Evolutionary conservation across 2,329 filamentous ascomycete species (phyloP), one percentile per base, ranked within the genome.

Genomic region (Bipolaris bicolor): DNA sequence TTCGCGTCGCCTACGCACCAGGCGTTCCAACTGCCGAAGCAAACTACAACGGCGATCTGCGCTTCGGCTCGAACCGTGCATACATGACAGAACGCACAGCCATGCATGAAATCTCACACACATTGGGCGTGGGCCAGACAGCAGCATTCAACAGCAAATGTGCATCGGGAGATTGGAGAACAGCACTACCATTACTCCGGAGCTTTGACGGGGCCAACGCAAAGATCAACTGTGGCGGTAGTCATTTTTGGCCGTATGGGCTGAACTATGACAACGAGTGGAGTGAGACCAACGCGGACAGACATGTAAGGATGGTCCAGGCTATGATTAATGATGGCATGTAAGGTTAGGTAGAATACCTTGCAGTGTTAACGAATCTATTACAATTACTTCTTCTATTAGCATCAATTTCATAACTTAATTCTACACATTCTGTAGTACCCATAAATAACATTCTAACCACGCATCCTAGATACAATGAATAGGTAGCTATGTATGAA

Each of bases 71-170:
- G 11, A 64, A 75, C 52, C 57, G 71, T 7, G 49, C 67, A 3
- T 75, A 74, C 62, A 75, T 75, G 72, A 72, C 60, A 1, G 64
- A 75, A 60, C 69, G 72, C 44, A 74, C 71, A 10, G 72, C 72
- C 3, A 68, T 75, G 71, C 72, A 75, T 36, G 72, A 75, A 49
- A 74, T 75, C 52, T 58, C 60, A 15, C 72, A 75, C 47, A 75
- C 72, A 2, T 58, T 75, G 6, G 72, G 72, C 2, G 66, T 75
- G 1, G 71, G 72, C 2, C 71, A 74, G 56, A 75, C 72, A 9
- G 62, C 65, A 1, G 69, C 68, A 10, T 75, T 74, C 40, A 54
- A 71, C 37, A 53, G 45, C 2, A 68, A 72, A 55, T 75, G 72
- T 37, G 64, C 64, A 24, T 57, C 68, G 6, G 67, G 70, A 1